phyloP scores from a whole-genome alignment of 768 basidiomycete species.

The Xerocomus brunneocitrinus region DNA sequence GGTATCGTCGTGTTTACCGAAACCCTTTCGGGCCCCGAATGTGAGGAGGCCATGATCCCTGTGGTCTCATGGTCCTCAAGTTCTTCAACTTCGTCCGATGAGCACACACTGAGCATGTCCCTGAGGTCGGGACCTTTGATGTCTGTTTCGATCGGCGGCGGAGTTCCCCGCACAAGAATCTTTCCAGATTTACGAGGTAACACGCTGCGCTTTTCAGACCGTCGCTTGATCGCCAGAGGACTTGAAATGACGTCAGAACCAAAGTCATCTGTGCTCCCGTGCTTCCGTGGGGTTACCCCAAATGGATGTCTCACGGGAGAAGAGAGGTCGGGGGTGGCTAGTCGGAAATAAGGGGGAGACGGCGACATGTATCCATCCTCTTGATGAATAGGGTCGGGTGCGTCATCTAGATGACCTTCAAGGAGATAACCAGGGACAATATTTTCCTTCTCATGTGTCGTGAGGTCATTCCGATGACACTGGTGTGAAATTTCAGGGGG shows the following conservation, averaged over 20 bases:
- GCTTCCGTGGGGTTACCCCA: conserved; percentile 8
- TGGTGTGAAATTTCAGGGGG: conserved; percentile 18
- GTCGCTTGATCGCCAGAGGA: conserved; percentile 24
- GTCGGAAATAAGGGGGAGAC: conserved; percentile 44
- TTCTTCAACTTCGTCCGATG: conserved; percentile 44
- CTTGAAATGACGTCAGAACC: conserved; percentile 44
- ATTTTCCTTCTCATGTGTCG: conserved; percentile 36
- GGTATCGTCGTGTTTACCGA: conserved; percentile 21
- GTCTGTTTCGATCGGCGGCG: conserved; percentile 15
- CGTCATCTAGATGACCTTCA: conserved; percentile 39
- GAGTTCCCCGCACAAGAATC: conserved; percentile 30
- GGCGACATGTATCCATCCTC: conserved; percentile 87
- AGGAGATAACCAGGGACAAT: conserved; percentile 35
- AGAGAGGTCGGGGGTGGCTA: conserved; percentile 57
- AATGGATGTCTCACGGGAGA: conserved; percentile 49
- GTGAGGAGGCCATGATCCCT: conserved; percentile 33
- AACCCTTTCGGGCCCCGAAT: conserved; percentile 29
- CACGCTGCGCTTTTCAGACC: conserved; percentile 6
- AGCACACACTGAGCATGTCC: conserved; percentile 40
- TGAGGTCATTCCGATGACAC: conserved; percentile 43
- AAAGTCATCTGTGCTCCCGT: conserved; percentile 37
- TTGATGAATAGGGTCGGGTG: conserved; percentile 50
- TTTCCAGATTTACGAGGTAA: conserved; percentile 5
- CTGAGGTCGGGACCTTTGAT: conserved; percentile 42
- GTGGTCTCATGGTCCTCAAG: conserved; percentile 20